Conservation (phyloP, 2,329 filamentous ascomycete species). For the Camillea tinctor region DNA sequence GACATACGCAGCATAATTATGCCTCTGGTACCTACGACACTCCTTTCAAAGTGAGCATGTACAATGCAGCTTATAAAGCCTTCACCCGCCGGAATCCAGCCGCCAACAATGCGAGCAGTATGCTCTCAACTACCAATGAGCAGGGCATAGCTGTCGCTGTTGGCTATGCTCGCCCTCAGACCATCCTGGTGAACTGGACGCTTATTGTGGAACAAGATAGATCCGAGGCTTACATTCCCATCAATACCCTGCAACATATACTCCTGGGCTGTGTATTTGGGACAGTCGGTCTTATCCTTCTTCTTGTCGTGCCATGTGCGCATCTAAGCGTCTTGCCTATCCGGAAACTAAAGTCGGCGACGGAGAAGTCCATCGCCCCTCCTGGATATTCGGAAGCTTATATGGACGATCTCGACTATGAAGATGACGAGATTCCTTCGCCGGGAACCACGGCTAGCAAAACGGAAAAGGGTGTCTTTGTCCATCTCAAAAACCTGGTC, state of each 20-base stretch:
- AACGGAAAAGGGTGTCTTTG: slow-evolving; percentile 43
- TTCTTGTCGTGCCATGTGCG: slow-evolving; percentile 75
- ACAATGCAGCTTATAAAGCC: slow-evolving; percentile 60
- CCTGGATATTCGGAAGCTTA: slow-evolving; percentile 56
- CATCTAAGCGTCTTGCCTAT: slow-evolving; percentile 83
- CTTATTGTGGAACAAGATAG: slow-evolving; percentile 76
- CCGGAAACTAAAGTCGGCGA: slow-evolving; percentile 70
- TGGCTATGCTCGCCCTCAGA: slow-evolving; percentile 73
- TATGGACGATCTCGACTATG: slow-evolving; percentile 42
- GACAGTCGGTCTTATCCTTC: slow-evolving; percentile 68
- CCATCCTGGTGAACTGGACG: slow-evolving; percentile 74
- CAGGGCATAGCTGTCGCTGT: slow-evolving; percentile 68
- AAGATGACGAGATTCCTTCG: slow-evolving; percentile 40
- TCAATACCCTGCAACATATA: slow-evolving; percentile 72
- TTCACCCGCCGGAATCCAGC: slow-evolving; percentile 51
- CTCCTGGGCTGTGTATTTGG: slow-evolving; percentile 83
- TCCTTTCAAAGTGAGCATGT: slow-evolving; percentile 60
- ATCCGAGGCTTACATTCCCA: slow-evolving; percentile 72
- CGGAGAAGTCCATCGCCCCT: slow-evolving; percentile 68
- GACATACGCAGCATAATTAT: slow-evolving; percentile 48
- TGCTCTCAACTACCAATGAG: slow-evolving; percentile 72
- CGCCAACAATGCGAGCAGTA: slow-evolving; percentile 67
- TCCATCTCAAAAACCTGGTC: slow-evolving; percentile 38
- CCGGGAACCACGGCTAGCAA: slow-evolving; percentile 28
- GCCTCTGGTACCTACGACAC: slow-evolving; percentile 41